Conservation (phyloP, 495 filamentous ascomycete genomes). For the Thozetella sp. region DNA sequence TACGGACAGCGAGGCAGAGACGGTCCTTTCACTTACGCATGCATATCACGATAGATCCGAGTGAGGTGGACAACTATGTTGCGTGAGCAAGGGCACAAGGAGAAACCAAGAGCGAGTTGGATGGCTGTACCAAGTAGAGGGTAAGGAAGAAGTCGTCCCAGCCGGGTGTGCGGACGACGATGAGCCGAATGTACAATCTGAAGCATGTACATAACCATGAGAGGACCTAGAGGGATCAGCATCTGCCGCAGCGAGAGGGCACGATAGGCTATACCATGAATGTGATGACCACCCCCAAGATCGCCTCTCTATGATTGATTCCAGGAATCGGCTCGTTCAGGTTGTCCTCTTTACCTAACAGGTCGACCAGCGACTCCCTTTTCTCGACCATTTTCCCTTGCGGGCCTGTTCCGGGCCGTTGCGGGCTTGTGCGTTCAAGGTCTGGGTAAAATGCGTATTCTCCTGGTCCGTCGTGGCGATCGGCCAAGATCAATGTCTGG, state of each 20-base stretch:
- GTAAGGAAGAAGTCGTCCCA: constrained; percentile 20
- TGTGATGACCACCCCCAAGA: not conserved
- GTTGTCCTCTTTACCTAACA: not conserved
- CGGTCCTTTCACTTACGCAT: constrained; percentile 5
- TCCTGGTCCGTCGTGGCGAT: no score
- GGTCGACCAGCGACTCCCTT: constrained; percentile 1
- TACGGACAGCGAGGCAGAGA: not conserved
- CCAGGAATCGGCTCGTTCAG: not conserved
- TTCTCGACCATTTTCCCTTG: no score
- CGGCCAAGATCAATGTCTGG: no score
- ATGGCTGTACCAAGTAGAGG: constrained; percentile 14
- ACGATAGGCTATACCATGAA: not conserved
- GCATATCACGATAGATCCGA: constrained; percentile 13
- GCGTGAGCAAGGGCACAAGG: not conserved
- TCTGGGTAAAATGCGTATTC: no score
- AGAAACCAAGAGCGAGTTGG: not conserved
- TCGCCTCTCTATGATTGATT: not conserved
- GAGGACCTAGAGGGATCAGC: constrained; percentile 7
- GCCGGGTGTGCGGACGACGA: constrained; percentile 12
- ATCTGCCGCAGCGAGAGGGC: not conserved
- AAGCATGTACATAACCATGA: constrained; percentile 13
- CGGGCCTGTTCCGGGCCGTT: no score
- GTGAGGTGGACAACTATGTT: constrained; percentile 10
- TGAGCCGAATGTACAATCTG: constrained; percentile 17
- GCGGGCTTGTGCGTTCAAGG: no score